These are phyloP conservation scores for Rhynchospora pubera DNA, from an alignment of 176 grass and related monocot species.

Conservation along the genomic window DNA sequence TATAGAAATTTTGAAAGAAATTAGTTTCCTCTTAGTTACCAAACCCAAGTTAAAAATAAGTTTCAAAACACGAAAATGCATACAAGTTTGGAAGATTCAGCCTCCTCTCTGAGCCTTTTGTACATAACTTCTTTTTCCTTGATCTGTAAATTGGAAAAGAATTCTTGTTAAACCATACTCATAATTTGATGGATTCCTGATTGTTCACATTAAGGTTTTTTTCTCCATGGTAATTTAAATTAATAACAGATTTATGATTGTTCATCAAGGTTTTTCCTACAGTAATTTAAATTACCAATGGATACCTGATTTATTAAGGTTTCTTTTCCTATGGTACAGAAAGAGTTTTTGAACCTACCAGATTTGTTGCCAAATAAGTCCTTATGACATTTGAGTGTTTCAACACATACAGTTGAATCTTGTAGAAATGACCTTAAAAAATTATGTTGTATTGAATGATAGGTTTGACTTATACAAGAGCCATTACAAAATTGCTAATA, in stretches of 20 bases:
- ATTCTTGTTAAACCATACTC: constrained; percentile 12
- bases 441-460: no score
- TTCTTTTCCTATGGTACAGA: neutral
- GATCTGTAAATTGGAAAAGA: neutral
- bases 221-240: no score
- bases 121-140: constrained; percentile 81
- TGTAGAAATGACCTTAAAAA: no score
- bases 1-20: neutral
- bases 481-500: no score
- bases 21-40: neutral
- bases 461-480: no score
- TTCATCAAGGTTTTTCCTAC: neutral
- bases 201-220: neutral
- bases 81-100: constrained; percentile 75
- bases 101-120: constrained; percentile 81
- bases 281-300: neutral
- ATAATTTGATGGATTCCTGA: neutral
- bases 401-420: no score
- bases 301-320: neutral
- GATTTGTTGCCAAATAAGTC: neutral
- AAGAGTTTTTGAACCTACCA: neutral
- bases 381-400: neutral
- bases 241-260: no score
- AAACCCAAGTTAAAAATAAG: neutral
- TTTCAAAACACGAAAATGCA: neutral